phyloP scores from a whole-genome alignment of 768 basidiomycete genomes.

The Ramaria sp. region DNA sequence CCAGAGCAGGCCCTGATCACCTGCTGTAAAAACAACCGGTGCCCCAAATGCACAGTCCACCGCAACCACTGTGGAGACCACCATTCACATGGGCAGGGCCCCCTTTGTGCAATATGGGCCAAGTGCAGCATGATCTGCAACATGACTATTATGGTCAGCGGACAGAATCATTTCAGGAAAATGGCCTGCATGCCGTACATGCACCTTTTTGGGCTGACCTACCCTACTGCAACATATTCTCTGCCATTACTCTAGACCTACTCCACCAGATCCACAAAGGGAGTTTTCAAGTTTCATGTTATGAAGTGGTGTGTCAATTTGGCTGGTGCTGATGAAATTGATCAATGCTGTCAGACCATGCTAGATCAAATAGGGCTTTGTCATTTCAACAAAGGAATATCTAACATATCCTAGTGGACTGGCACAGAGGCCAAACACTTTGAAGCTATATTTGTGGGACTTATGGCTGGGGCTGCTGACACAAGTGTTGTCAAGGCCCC shows the following conservation, averaged over 20 bases:
- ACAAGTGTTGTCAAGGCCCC: slow-evolving; percentile 17
- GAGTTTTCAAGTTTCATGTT: slow-evolving; percentile 11
- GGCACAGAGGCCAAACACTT: slow-evolving; percentile 30
- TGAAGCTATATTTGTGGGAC: slow-evolving; percentile 19
- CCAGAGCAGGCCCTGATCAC: slow-evolving; percentile 11
- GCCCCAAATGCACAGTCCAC: slow-evolving; percentile 7
- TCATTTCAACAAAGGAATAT: slow-evolving; percentile 35
- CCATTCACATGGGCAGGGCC: neutral
- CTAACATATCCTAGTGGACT: slow-evolving; percentile 29
- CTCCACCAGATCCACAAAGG: no score
- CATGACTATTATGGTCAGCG: no score
- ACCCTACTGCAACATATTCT: slow-evolving; percentile 8
- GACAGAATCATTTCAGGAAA: neutral
- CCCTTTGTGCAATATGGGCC: neutral
- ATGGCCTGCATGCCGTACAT: neutral
- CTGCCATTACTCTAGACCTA: neutral
- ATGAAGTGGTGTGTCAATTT: slow-evolving; percentile 15
- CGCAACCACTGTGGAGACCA: neutral
- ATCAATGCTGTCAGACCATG: slow-evolving; percentile 24
- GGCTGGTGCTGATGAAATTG: slow-evolving; percentile 23
- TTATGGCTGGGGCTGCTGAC: slow-evolving; percentile 9
- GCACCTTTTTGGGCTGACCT: slow-evolving; percentile 11
- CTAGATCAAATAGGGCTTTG: slow-evolving; percentile 23
- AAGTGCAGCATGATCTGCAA: neutral
- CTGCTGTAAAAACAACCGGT: slow-evolving; percentile 6